phyloP scores from a whole-genome alignment of 2,329 filamentous ascomycete genomes.

The Apiospora aurea region DNA sequence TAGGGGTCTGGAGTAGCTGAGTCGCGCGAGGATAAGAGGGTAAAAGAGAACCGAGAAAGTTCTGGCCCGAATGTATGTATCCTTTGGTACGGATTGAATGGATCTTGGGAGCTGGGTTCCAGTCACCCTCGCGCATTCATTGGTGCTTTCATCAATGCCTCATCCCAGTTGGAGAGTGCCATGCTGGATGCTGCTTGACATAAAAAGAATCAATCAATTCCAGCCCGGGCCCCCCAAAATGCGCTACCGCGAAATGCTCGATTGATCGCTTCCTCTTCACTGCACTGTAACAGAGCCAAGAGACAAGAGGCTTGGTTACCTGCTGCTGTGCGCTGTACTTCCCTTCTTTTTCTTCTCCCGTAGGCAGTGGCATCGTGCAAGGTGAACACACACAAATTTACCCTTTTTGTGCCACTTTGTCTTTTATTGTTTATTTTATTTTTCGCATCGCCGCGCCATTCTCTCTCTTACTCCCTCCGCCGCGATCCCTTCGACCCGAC shows the following conservation, averaged over 20 bases:
- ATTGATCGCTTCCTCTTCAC: constrained; percentile 4
- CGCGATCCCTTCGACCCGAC: background rate
- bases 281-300: constrained; percentile 14
- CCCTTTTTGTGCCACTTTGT: constrained; percentile 30
- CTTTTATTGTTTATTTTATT: constrained; percentile 30
- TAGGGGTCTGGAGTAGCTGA: background rate
- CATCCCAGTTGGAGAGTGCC: background rate
- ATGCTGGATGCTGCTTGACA: background rate
- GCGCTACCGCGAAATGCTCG: background rate
- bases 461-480: constrained; percentile 29
- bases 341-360: background rate
- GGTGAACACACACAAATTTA: constrained; percentile 19
- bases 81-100: background rate
- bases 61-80: background rate
- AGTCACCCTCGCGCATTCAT: background rate
- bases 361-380: background rate
- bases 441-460: constrained; percentile 10
- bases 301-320: constrained; percentile 3
- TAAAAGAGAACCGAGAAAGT: background rate
- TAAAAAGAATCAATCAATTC: background rate
- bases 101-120: background rate
- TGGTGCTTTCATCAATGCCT: background rate
- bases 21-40: background rate
- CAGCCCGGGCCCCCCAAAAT: background rate
- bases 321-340: background rate